Base-by-base conservation (phyloP, 345 rosid species). In the Angophora floribunda region DNA sequence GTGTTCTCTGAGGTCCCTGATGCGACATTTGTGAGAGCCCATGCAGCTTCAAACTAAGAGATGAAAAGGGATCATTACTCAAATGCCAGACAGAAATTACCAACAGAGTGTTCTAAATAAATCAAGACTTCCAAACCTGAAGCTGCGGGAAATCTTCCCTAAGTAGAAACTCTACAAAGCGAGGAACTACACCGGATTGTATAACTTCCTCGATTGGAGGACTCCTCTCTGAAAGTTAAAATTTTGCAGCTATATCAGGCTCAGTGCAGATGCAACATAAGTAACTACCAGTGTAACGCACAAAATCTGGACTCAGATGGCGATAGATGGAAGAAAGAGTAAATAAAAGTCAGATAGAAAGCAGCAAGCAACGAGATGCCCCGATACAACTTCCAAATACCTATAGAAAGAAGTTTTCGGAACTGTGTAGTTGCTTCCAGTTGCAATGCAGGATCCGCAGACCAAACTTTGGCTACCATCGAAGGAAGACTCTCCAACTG, bases 11-110 rank as follows among this genome's bases (percentile, higher is more conserved):
- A 97, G 36, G 98, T 97, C 70, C 99, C 98, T 87, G 99, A 97
- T 49, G 99, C 99, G 93, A 97, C 96, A 89, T 97, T 97, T 85
- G 99, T 97, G 82, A 96, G 93, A 24, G 98, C 98, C 98, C 98
- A 97, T 65, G 99, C 97, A 44, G 99, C 98, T 93, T 96, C 99
- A 92, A 97, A 97, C 98, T 97, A 88, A 9, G 14, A 75, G 45
- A 41, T 36, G 13, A 19, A 21, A 19, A 75, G 28, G 82, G 82
- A 75, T 75, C 28, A 75, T 26, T 5, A 75, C 7, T 36, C 49
- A 41, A 36, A 55, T 88, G 41, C 70, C 45, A 67, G 36, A 51
- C 49, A 36, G 49, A 75, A 9, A 17, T 36, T 75, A 36, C 26
- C 26, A 41, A 75, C 82, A 9, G 28, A 36, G 10, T 36, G 82